Evolutionary conservation across 2,329 filamentous ascomycete genomes (phyloP), one percentile per base, ranked within the genome.

Genomic region (Erysiphe pulchra): DNA sequence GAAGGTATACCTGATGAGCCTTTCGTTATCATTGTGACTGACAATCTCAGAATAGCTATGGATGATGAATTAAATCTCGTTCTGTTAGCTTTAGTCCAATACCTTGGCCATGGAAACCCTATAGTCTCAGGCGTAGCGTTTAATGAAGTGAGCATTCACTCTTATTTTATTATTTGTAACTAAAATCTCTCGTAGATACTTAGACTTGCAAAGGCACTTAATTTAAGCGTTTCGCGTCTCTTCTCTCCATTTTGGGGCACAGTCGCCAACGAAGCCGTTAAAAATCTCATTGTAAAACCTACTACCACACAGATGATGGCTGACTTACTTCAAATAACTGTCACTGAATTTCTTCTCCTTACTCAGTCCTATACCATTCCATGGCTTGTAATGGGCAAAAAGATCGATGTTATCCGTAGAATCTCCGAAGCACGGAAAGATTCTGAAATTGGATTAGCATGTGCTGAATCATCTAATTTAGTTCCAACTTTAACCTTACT

Each of bases 181-280:
- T 45, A 47, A 40, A 45, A 36, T 50, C n/a, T 20, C 18, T 24
- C 36, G n/a, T 36, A 76, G 69, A 64, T 93, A 36, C 67, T 80
- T 17, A 76, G 75, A 49, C 67, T 95, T 43, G 80, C 85, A 1
- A 70, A 77, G 45, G 64, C 68, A 42, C 70, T 75, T 37, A 66
- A 68, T 2, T 66, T 73, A 34, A 77, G 73, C 1, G 70, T 77
- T 1, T 68, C 70, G 28, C 73, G 75, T 14, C 64, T 98, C 0
- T 77, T 95, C 47, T 75, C 77, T 46, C 85, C 87, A 0, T 95
- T 85, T 59, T 95, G 87, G 86, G 74, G 75, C 51, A 87, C 73
- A 30, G 67, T 98, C 40, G 86, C 84, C 0, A 79, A 87, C 48
- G 71, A 77, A 44, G 77, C 83, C 2, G 78, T 90, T 28, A 87